Evolutionary conservation across 495 filamentous ascomycete species (phyloP).

Genomic region (Penicillium egyptiacum): DNA sequence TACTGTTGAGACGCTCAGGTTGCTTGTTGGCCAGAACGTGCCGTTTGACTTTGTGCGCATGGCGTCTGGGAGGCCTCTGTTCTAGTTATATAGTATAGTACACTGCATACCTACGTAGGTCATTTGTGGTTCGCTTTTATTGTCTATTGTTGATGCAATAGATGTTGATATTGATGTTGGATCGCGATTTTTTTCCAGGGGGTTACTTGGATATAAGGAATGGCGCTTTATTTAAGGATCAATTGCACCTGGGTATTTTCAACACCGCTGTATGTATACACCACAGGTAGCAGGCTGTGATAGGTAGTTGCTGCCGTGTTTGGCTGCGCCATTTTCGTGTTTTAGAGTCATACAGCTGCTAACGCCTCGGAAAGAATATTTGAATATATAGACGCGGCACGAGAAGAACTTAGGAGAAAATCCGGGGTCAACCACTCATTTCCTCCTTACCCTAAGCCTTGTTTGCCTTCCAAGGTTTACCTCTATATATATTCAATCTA

Average conservation of each 20-base stretch:
- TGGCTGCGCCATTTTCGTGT: background rate
- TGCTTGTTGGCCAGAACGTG: slow-evolving; percentile 82
- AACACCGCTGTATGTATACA: too few relatives aligned
- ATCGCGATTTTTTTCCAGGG: background rate
- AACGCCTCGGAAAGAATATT: too few relatives aligned
- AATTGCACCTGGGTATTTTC: too few relatives aligned
- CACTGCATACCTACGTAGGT: slow-evolving; percentile 3
- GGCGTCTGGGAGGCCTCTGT: slow-evolving; percentile 69
- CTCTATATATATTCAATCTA: background rate
- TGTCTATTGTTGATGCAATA: slow-evolving; percentile 15
- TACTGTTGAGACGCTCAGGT: slow-evolving; percentile 72
- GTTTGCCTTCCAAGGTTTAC: background rate
- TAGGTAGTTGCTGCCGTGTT: background rate
- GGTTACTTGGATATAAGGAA: background rate
- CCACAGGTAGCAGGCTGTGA: too few relatives aligned
- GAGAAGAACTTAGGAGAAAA: slow-evolving; percentile 10
- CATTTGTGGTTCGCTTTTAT: background rate
- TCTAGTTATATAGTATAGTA: slow-evolving; percentile 38
- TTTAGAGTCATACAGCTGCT: too few relatives aligned
- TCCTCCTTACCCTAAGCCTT: background rate
- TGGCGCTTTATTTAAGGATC: background rate
- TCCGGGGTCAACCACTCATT: slow-evolving; percentile 10
- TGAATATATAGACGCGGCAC: background rate
- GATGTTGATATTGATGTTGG: slow-evolving; percentile 1
- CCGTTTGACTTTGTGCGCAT: slow-evolving; percentile 82